These are phyloP conservation scores for Annulohypoxylon truncatum DNA, from an alignment of 2,329 filamentous ascomycete genomes.

Conservation along the genomic window DNA sequence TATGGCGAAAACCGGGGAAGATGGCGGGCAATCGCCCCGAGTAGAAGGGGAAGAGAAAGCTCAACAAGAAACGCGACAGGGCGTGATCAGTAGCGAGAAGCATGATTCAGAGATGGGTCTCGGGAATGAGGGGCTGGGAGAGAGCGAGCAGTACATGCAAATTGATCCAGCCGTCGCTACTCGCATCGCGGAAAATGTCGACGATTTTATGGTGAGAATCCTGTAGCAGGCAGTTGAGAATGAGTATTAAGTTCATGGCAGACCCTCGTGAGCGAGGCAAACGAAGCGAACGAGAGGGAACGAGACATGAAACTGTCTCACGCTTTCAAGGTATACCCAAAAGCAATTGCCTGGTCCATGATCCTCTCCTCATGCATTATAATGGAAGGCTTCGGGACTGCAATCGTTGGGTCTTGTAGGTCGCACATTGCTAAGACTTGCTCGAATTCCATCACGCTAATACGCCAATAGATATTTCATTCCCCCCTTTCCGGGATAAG, in stretches of 20 bases:
- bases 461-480: conserved; percentile 52
- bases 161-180: conserved; percentile 45
- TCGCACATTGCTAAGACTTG: background rate
- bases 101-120: conserved; percentile 39
- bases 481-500: conserved; percentile 50
- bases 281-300: conserved; percentile 56
- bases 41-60: conserved; percentile 32
- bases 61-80: conserved; percentile 28
- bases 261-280: conserved; percentile 51
- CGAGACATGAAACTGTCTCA: conserved; percentile 53
- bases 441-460: background rate
- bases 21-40: conserved; percentile 9
- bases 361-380: conserved; percentile 57
- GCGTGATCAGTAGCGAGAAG: conserved; percentile 30
- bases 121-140: conserved; percentile 11
- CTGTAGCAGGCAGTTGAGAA: background rate
- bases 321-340: conserved; percentile 57
- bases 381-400: conserved; percentile 51
- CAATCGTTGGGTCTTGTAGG: conserved; percentile 49
- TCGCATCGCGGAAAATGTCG: conserved; percentile 47
- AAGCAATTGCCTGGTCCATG: conserved; percentile 57
- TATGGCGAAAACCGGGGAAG: conserved; percentile 29
- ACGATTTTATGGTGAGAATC: conserved; percentile 47
- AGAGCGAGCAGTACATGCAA: conserved; percentile 32
- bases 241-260: conserved; percentile 18